These are phyloP conservation scores for Rhizophagus prolifer DNA, from an alignment of 192 early-diverging fungal species.

Conservation along the genomic window DNA sequence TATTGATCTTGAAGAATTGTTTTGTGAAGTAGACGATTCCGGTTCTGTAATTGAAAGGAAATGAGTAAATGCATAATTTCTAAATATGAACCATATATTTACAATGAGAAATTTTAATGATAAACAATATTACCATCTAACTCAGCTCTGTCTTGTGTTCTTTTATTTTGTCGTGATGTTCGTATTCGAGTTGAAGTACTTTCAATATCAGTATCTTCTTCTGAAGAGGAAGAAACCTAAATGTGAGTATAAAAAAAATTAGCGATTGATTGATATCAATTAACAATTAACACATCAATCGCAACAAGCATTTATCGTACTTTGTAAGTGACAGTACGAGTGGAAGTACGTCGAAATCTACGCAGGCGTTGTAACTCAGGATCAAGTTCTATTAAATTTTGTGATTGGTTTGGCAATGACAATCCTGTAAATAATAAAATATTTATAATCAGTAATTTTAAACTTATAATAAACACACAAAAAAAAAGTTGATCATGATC, in stretches of 20 bases:
- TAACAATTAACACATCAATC: too few relatives aligned
- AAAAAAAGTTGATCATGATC: neutral
- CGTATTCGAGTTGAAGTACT: neutral
- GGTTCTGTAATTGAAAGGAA: neutral
- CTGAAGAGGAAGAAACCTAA: too few relatives aligned
- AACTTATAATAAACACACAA: neutral
- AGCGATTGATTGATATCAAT: too few relatives aligned
- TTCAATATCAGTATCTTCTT: neutral
- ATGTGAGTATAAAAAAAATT: too few relatives aligned
- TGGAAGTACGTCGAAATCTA: too few relatives aligned
- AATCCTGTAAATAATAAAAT: neutral
- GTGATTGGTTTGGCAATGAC: neutral
- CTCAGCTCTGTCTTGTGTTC: neutral
- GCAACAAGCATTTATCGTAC: too few relatives aligned
- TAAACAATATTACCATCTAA: neutral
- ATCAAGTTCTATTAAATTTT: neutral
- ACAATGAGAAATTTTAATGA: neutral
- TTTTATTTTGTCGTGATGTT: neutral
- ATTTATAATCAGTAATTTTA: neutral
- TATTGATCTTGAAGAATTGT: neutral
- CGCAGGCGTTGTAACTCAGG: too few relatives aligned
- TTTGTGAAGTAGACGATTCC: neutral
- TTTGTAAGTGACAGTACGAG: too few relatives aligned
- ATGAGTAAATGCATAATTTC: neutral
- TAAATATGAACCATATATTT: neutral